Evolutionary conservation across 2,329 filamentous ascomycete genomes (phyloP).

Genomic region (Diaporthe batatas): DNA sequence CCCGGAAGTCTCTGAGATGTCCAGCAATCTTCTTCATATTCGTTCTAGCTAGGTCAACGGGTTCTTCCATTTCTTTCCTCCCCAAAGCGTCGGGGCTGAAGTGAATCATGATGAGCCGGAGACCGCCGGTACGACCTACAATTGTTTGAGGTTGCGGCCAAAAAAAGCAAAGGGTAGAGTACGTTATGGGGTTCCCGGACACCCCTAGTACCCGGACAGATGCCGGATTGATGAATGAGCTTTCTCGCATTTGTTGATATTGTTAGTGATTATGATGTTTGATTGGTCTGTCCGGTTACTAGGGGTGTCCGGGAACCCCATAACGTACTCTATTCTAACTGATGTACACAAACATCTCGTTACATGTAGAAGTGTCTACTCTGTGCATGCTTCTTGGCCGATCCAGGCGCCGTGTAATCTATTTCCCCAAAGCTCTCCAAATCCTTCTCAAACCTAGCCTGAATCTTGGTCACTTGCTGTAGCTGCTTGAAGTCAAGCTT

Average conservation of each 20-base stretch:
- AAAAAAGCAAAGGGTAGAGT: neutral
- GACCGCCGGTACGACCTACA: neutral
- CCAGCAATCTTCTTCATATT: neutral
- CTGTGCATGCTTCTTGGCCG: conserved; percentile 38
- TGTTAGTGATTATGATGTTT: no score
- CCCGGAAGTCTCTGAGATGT: neutral
- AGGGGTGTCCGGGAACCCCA: no score
- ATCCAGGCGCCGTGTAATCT: conserved; percentile 42
- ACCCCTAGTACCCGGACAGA: no score
- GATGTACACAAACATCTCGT: no score
- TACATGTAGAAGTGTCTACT: conserved; percentile 39
- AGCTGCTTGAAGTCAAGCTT: conserved; percentile 48
- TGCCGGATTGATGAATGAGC: no score
- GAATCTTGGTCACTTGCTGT: conserved; percentile 49
- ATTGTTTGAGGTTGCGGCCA: neutral
- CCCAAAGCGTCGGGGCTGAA: neutral
- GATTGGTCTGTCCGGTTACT: no score
- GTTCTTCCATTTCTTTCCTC: neutral
- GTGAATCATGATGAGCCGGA: neutral
- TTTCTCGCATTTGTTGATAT: no score
- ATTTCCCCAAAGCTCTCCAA: conserved; percentile 43
- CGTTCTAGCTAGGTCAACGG: neutral
- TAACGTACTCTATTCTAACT: neutral
- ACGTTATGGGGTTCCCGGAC: no score
- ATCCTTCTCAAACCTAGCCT: conserved; percentile 51